These are phyloP conservation scores for Magnusiomyces suaveolens DNA, from an alignment of 1,139 yeast species.

Conservation along the genomic window DNA sequence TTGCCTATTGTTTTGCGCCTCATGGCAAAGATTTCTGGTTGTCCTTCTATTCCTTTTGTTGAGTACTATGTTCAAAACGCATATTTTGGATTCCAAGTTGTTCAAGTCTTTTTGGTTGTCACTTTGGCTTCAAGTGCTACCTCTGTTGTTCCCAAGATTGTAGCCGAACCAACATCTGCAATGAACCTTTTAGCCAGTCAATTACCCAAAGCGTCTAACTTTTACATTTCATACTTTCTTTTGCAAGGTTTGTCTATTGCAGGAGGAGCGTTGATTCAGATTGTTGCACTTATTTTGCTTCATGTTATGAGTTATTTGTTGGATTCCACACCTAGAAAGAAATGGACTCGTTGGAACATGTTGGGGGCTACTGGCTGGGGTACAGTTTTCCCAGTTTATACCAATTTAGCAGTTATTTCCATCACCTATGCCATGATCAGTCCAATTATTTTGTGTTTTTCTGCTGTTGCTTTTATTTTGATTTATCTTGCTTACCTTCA, in stretches of 20 bases:
- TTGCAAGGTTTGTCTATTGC: slow-evolving; percentile 80
- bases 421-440: slow-evolving; percentile 75
- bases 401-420: slow-evolving; percentile 71
- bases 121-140: slow-evolving; percentile 78
- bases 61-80: slow-evolving; percentile 79
- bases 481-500: slow-evolving; percentile 72
- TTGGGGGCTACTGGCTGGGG: slow-evolving; percentile 75
- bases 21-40: slow-evolving; percentile 67
- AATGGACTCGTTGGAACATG: slow-evolving; percentile 60
- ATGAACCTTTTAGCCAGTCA: slow-evolving; percentile 60
- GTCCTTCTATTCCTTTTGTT: slow-evolving; percentile 57
- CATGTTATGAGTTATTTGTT: slow-evolving; percentile 58
- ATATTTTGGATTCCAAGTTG: slow-evolving; percentile 81
- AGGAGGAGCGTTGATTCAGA: slow-evolving; percentile 71
- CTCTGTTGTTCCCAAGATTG: slow-evolving; percentile 58
- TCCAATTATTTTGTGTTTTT: slow-evolving; percentile 65
- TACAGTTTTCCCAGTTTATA: slow-evolving; percentile 73
- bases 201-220: slow-evolving; percentile 84
- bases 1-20: slow-evolving; percentile 71
- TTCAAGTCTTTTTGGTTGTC: slow-evolving; percentile 68
- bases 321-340: slow-evolving; percentile 80
- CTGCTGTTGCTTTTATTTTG: slow-evolving; percentile 57
- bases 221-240: slow-evolving; percentile 45
- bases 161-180: slow-evolving; percentile 56
- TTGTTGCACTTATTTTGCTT: slow-evolving; percentile 60